Evolutionary conservation across 2,329 filamentous ascomycete species (phyloP), one percentile per base, ranked within the genome.

Genomic region (Penicillium oxalicum): DNA sequence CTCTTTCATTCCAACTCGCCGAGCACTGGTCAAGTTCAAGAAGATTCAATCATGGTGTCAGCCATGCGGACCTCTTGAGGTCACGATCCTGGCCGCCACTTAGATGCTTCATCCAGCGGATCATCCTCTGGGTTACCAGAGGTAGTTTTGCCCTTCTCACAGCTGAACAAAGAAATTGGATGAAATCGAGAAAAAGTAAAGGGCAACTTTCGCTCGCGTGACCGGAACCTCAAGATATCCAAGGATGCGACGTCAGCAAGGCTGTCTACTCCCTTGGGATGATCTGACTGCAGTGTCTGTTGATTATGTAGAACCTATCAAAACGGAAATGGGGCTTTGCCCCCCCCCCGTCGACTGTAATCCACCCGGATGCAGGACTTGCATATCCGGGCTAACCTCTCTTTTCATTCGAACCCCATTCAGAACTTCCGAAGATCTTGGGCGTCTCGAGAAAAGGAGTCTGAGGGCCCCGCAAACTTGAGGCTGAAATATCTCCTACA

Each of bases 361-460:
- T 43, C 45, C 50, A 50, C 41, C 51, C 56, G 56, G 56, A 59
- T 53, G 55, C 46, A 47, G 45, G 46, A 54, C 46, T 37, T 52
- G 49, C 56, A 56, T 53, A 54, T 55, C 57, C 57, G 55, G 33
- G 50, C 25, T 47, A 51, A 60, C 58, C 48, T 47, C 44, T 50
- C 48, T 48, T 38, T 45, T 37, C 34, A 5, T 32, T 45, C 42
- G 42, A 33, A 45, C 34, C 32, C 12, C 24, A 32, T 32, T 8
- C 29, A 32, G 29, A 11, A 43, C 24, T 12, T 5, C 25, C 40
- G 12, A 4, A 13, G 26, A 12, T 18, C 12, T 13, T 33, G 28
- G 28, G 40, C 40, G 26, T 32, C 29, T 18, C 34, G 9, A 24
- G 29, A 43, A 33, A 24, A 34, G 34, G 24, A 34, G 32, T 26